Conservation (phyloP, 2,329 filamentous ascomycete species). For the Arthrobotrys conoides region DNA sequence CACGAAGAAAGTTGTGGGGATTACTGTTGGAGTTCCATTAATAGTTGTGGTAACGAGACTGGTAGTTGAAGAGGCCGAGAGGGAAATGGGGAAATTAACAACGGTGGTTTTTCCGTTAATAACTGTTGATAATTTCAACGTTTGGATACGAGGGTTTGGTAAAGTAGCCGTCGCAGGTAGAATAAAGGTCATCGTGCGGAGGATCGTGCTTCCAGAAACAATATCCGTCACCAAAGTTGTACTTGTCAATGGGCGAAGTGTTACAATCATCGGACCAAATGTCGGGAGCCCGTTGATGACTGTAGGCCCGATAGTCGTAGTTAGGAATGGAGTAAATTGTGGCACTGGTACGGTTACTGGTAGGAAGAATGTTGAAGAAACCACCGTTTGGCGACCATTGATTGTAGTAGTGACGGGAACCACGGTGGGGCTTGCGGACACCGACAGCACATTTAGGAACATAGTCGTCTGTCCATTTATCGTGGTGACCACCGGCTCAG, state of each 20-base stretch:
- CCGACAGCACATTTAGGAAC: constrained; percentile 32
- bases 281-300: constrained; percentile 56
- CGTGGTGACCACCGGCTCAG: constrained; percentile 44
- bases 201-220: constrained; percentile 30
- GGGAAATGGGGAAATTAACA: constrained; percentile 53
- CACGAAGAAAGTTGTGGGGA: constrained; percentile 49
- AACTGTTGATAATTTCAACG: constrained; percentile 35
- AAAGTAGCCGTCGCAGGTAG: constrained; percentile 46
- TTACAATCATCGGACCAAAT: constrained; percentile 41
- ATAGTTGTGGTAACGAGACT: constrained; percentile 34
- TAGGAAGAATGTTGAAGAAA: constrained; percentile 49
- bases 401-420: constrained; percentile 47
- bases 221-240: constrained; percentile 44
- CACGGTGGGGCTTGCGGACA: constrained; percentile 24
- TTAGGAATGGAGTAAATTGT: constrained; percentile 50
- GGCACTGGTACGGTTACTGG: constrained; percentile 33
- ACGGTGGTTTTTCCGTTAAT: constrained; percentile 36
- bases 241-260: constrained; percentile 35
- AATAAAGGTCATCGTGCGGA: constrained; percentile 40
- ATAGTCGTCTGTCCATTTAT: constrained; percentile 41
- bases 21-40: constrained; percentile 30
- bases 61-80: constrained; percentile 40
- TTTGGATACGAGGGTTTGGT: constrained; percentile 43
- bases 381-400: constrained; percentile 36
- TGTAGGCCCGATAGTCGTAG: constrained; percentile 49